Evolutionary conservation across 164 flowering plant genomes (phyloP).

Genomic region (Liriodendron chinense): DNA sequence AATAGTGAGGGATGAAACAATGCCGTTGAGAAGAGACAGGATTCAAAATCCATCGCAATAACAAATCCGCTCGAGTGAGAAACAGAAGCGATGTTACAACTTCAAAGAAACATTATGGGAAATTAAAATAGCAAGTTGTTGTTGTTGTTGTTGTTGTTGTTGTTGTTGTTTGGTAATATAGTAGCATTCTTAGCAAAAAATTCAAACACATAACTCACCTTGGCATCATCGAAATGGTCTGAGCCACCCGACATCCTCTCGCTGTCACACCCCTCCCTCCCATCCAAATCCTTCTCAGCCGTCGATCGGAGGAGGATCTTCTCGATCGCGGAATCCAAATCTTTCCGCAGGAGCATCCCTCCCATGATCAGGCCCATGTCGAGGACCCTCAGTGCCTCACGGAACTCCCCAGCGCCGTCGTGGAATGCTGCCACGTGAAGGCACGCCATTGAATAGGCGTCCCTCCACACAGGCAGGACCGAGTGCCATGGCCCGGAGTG

Average conservation of each 20-base stretch:
- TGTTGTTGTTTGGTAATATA: no score
- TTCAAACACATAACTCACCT: slow-evolving; percentile 39
- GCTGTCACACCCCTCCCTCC: background rate
- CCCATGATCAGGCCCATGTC: slow-evolving; percentile 96
- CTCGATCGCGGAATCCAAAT: slow-evolving; percentile 48
- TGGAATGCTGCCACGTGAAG: slow-evolving; percentile 58
- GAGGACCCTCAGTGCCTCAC: slow-evolving; percentile 65
- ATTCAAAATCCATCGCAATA: no score
- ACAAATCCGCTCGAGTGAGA: no score
- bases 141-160: no score
- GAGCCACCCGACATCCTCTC: background rate
- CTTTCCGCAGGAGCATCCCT: slow-evolving; percentile 56
- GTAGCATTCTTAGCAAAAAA: background rate
- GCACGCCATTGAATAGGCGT: slow-evolving; percentile 94
- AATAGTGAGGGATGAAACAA: no score
- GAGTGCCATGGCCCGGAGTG: slow-evolving; percentile 97
- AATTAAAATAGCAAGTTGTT: no score
- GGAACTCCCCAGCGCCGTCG: slow-evolving; percentile 36
- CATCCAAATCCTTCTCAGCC: slow-evolving; percentile 1
- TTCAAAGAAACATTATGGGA: no score
- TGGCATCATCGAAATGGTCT: slow-evolving; percentile 20
- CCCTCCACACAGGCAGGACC: slow-evolving; percentile 83
- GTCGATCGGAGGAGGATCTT: slow-evolving; percentile 5
- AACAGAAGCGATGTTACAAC: no score
- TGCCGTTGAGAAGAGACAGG: no score